A percentile compares a stretch with the other conserved stretches of the same genome.
phyloP scores from a whole-genome alignment of 495 filamentous ascomycete species.

The Aspergillus ellipticus region DNA sequence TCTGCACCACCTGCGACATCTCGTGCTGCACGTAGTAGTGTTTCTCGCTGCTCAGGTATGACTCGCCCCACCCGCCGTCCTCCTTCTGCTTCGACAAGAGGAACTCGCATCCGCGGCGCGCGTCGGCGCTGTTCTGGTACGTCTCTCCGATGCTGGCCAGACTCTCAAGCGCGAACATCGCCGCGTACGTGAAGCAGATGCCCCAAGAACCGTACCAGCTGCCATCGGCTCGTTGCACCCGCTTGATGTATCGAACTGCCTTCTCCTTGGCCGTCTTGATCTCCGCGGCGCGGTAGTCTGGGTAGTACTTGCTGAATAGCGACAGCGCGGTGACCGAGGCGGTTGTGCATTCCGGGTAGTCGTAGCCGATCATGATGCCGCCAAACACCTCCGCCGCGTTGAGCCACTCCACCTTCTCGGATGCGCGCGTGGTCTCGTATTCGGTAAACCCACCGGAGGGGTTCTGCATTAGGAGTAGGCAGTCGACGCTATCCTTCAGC shows the following conservation, averaged over 20 bases:
- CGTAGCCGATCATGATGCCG: constrained; percentile 95
- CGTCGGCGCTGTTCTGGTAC: constrained; percentile 65
- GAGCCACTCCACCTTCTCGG: constrained; percentile 71
- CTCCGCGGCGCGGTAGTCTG: constrained; percentile 70
- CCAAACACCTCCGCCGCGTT: constrained; percentile 98
- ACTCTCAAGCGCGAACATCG: constrained; percentile 90
- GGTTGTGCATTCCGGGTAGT: constrained; percentile 96
- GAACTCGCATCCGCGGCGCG: constrained; percentile 79
- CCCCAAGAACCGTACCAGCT: constrained; percentile 98
- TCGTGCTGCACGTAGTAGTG: constrained; percentile 61
- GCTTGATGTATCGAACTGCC: constrained; percentile 78
- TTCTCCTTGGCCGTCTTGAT: constrained; percentile 66
- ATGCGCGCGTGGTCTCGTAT: constrained; percentile 80
- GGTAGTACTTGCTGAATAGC: constrained; percentile 76
- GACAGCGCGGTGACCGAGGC: constrained; percentile 87
- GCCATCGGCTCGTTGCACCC: constrained; percentile 73
- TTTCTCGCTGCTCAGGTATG: constrained; percentile 68
- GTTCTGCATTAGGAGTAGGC: constrained; percentile 90
- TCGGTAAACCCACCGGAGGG: constrained; percentile 81
- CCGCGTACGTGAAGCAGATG: constrained; percentile 95
- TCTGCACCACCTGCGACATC: constrained; percentile 33
- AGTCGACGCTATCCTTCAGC: constrained; percentile 83
- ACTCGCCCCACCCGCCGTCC: constrained; percentile 97
- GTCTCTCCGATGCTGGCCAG: constrained; percentile 77
- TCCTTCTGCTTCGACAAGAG: constrained; percentile 74